Evolutionary conservation across 164 flowering plant species (phyloP), one percentile per base, ranked within the genome.

Genomic region (Tetrastigma voinierianum): DNA sequence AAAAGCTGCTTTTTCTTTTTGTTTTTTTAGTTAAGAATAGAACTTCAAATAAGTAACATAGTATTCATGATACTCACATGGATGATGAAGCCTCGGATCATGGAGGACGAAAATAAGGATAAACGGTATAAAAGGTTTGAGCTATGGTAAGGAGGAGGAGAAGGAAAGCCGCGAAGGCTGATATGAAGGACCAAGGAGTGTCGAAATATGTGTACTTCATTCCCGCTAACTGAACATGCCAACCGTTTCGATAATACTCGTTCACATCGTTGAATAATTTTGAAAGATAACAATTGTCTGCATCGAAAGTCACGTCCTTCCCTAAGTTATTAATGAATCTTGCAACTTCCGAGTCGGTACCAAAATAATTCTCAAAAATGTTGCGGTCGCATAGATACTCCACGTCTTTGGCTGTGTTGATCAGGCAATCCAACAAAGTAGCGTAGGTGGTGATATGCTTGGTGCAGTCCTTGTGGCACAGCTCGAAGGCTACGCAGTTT

Each of bases 141-240:
- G 52, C 52, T 10, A 81, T 14, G 20, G 87, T 79, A 46, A 86
- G 78, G 1, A 84, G 19, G 57, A 86, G 63, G 21, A 86, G 67
- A 1, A 84, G 59, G 1, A 75, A 11, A 0, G 88, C 88, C 40
- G 86, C 90, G 19, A 83, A 17, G 0, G 80, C 84, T 0, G 90
- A 80, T 3, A 86, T 73, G 49, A 81, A 80, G 1, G 88, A 84
- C 90, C 90, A 84, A 1, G 87, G 86, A 9, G 80, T 73, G 20
- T 60, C 73, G 51, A 84, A 84, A 62, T 83, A 84, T 1, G 76
- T 79, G 47, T 83, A 67, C 80, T 75, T 82, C 54, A 86, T 77
- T 25, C 74, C 72, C 1, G 87, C 87, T 82, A 70, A 81, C 6
- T 77, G 72, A 9, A 79, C 87, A 20, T 83, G 81, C 86, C 81